A percentile compares a stretch with the other conserved stretches of the same genome.
phyloP scores from a whole-genome alignment of 2,329 filamentous ascomycete genomes.

The Rhytidhysteron rufulum region DNA sequence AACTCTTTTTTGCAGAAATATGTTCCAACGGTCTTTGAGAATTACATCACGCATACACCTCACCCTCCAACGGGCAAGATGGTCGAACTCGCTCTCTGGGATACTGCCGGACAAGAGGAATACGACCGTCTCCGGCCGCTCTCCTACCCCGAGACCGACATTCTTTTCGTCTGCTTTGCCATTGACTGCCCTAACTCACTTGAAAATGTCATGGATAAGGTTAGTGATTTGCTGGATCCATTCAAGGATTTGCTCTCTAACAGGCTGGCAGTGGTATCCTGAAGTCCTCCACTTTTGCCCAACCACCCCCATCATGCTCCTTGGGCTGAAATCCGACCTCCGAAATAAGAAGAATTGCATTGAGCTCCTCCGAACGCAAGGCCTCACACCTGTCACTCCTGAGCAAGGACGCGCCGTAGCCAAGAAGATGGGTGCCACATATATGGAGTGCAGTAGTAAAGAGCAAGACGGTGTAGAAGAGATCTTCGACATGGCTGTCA shows the following conservation, averaged over 20 bases:
- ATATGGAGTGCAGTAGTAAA: slow-evolving; percentile 98
- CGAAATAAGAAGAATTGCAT: slow-evolving; percentile 95
- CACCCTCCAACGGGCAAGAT: slow-evolving; percentile 87
- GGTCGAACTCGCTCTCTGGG: slow-evolving; percentile 95
- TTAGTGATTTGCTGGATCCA: too few species aligned
- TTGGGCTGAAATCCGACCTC: slow-evolving; percentile 95
- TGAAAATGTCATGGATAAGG: slow-evolving; percentile 99
- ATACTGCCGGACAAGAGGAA: slow-evolving; percentile 97
- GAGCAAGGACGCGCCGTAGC: slow-evolving; percentile 87
- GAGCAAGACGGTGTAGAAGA: slow-evolving; percentile 95
- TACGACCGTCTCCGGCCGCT: slow-evolving; percentile 94
- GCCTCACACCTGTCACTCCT: slow-evolving; percentile 87
- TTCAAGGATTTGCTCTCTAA: too few species aligned
- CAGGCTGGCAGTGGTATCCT: slow-evolving; percentile 79
- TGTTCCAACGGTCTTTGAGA: slow-evolving; percentile 97
- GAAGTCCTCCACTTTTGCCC: slow-evolving; percentile 99
- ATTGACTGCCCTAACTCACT: slow-evolving; percentile 98
- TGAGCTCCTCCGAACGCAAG: slow-evolving; percentile 97
- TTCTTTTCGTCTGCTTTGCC: slow-evolving; percentile 98
- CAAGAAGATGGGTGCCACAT: slow-evolving; percentile 87
- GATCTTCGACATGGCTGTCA: slow-evolving; percentile 88
- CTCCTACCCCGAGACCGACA: slow-evolving; percentile 95
- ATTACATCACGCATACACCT: slow-evolving; percentile 97
- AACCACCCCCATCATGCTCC: slow-evolving; percentile 90
- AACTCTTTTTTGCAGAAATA: slow-evolving; percentile 86